Conservation (phyloP, 768 basidiomycete species). For the Gymnopilus junonius region DNA sequence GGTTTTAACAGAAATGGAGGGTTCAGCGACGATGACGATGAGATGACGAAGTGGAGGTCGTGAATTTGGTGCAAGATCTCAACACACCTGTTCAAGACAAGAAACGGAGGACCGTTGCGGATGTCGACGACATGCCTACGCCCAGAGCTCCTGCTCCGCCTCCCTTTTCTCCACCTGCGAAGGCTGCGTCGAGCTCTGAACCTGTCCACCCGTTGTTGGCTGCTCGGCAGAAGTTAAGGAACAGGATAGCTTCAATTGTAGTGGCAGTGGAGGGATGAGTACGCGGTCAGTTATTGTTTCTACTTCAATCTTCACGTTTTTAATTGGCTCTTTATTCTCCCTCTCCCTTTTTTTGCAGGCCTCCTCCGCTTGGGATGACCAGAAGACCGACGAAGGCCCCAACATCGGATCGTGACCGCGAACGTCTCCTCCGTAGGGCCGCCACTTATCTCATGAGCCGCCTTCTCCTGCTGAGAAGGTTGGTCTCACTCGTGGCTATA, state of each 20-base stretch:
- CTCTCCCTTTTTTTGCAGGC: background rate
- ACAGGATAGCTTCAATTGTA: background rate
- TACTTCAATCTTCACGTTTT: background rate
- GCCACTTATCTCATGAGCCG: background rate
- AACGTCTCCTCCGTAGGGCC: background rate
- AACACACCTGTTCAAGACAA: background rate
- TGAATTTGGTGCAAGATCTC: background rate
- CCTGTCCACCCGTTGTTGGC: background rate
- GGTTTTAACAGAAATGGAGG: background rate
- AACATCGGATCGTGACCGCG: background rate
- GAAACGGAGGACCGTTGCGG: background rate
- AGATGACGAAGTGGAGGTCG: background rate
- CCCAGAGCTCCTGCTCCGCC: background rate
- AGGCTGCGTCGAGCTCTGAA: background rate
- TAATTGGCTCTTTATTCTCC: background rate
- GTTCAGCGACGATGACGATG: background rate
- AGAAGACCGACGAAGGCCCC: background rate
- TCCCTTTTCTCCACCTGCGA: background rate
- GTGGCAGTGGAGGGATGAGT: background rate
- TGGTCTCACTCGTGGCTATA: background rate
- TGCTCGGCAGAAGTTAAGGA: background rate
- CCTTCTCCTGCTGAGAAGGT: background rate
- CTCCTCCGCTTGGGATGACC: background rate
- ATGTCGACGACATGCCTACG: background rate
- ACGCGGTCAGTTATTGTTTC: background rate